Evolutionary conservation across 2,329 filamentous ascomycete species (phyloP).

Genomic region (Macroventuria anomochaeta): DNA sequence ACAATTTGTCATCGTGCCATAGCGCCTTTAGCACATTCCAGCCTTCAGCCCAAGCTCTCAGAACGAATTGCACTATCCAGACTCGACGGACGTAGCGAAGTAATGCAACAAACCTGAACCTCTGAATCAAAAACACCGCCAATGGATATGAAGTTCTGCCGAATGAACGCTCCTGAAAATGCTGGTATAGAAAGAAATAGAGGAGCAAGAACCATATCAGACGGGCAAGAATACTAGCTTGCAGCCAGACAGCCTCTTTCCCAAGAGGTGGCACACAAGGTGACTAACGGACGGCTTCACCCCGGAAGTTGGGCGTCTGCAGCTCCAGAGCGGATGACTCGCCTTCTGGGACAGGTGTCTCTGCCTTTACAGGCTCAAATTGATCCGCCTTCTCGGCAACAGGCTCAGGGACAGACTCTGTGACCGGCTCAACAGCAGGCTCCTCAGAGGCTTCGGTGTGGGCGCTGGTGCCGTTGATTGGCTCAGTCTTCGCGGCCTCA

Average conservation of each 20-base stretch:
- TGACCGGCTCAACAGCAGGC: not conserved
- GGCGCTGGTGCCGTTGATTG: slow-evolving; percentile 3
- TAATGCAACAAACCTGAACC: slow-evolving; percentile 13
- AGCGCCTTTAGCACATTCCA: not conserved
- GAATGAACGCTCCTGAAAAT: slow-evolving; percentile 47
- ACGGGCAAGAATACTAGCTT: not conserved
- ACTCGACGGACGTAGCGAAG: slow-evolving; percentile 5
- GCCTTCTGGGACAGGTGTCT: slow-evolving; percentile 26
- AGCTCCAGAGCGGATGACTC: slow-evolving; percentile 33
- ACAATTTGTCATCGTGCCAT: not conserved
- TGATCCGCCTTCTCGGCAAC: slow-evolving; percentile 10
- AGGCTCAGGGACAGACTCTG: slow-evolving; percentile 5
- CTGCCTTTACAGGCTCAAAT: slow-evolving; percentile 15
- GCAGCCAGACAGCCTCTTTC: not conserved
- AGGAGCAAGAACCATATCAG: not conserved
- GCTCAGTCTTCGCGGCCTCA: slow-evolving; percentile 18
- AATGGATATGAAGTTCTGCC: slow-evolving; percentile 39
- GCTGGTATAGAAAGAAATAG: slow-evolving; percentile 27
- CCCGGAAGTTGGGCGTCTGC: slow-evolving; percentile 33
- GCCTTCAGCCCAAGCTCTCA: not conserved
- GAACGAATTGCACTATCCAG: slow-evolving; percentile 26
- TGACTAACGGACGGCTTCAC: slow-evolving; percentile 32
- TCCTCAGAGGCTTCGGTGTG: slow-evolving; percentile 1
- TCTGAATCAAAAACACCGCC: slow-evolving; percentile 33
- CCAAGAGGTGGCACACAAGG: not conserved